Base-by-base conservation (phyloP, 2,329 filamentous ascomycete genomes). In the Emmonsia crescens region DNA sequence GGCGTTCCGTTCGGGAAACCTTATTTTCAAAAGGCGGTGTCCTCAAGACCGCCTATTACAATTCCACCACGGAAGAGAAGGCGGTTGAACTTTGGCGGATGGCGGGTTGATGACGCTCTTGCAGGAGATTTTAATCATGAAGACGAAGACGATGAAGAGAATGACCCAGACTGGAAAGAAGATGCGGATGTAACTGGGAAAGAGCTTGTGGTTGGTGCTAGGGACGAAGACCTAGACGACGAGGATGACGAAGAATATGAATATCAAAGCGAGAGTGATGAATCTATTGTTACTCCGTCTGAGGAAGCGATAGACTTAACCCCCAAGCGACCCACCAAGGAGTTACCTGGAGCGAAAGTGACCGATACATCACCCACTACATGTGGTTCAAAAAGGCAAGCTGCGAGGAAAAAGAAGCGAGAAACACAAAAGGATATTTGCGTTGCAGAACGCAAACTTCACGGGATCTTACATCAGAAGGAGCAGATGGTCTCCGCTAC, bases 1-100 rank as follows among this genome's bases (percentile, higher is more conserved):
- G 92, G 93, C 3, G 79, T 96, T 24, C 83, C 91, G 0, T 96
- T 93, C 72, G 92, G 93, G 2, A 83, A 87, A 63, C 86, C 88
- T 0, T 85, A 85, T 69, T 76, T 93, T 9, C 83, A 83, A 63
- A 71, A 76, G 67, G 69, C 76, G 1, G 79, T 82, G 0, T 79
- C 80, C 8, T 80, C 80, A 62, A 82, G 91, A 55, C 91, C 91
- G 0, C 72, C 82, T 0, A 77, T 95, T 46, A 77, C 80, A 14
- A 89, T 95, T 19, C 89, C 89, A 0, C 86, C 91, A 0, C 82
- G 86, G 64, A 95, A 94, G 65, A 95, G 94, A 67, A 82, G 80
- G n/a, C 71, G 67, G 67, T 87, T 66, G 48, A 66, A 68, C 14
- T 66, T 70, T 59, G 69, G 69, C 1, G 66, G 67, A 24, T 74